Base-by-base conservation (phyloP, 2,329 filamentous ascomycete genomes). In the Diatrype stigma region DNA sequence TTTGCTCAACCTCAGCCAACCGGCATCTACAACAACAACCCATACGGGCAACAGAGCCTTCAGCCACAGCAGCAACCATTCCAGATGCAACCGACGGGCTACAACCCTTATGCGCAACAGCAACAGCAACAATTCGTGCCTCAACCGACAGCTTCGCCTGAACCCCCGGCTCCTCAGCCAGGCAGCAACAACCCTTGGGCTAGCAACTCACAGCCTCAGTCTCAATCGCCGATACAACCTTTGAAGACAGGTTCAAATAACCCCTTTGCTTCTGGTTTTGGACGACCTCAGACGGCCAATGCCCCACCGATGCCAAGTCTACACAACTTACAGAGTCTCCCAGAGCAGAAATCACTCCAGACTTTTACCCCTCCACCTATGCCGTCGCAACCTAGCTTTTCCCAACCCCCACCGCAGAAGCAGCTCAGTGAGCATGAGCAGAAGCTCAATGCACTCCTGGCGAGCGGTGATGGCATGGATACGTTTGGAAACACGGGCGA, bases 401-500 rank as follows among this genome's bases (percentile, higher is more conserved):
- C 62, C 72, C 75, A 70, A 67, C 68, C 68, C 54, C 67, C 70
- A 46, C 52, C 49, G 64, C 80, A 79, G 61, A 82, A 74, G 62
- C 76, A 81, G 55, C 63, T 84, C 58, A 82, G 70, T 61, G 81
- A 83, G 65, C 84, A 85, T 68, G 80, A 85, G 65, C 84, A 87
- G 21, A 87, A 83, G 64, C 86, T 99, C 59, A 97, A 97, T 67
- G 82, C 88, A 1, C 82, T 99, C 32, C 82, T 99, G 42, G 82
- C 91, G 3, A 84, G 81, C 22, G 92, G 94, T 57, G 94, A 99
- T 51, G 94, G 94, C 22, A 89, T 95, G 76, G 94, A 99, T 67
- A 99, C 94, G 0, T 99, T 95, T 67, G 94, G 94, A 58, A 99
- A 99, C 68, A 90, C 90, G n/a, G 94, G 94, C 59, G 90, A 97